phyloP scores from a whole-genome alignment of 2,329 filamentous ascomycete genomes.

The Septoria linicola region DNA sequence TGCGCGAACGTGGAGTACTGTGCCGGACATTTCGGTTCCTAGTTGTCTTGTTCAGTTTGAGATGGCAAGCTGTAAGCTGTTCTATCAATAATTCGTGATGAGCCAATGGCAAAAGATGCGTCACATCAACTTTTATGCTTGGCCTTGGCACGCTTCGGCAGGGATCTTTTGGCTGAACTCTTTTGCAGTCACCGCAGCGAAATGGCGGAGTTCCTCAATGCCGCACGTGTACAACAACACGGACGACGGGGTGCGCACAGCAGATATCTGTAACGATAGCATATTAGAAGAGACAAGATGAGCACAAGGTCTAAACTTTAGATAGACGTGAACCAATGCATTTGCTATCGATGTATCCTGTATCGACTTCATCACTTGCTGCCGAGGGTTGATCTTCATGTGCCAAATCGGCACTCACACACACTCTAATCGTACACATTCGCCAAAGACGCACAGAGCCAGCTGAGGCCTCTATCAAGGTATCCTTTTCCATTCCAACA shows the following conservation, averaged over 20 bases:
- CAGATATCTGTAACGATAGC: no score
- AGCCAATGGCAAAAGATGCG: not conserved
- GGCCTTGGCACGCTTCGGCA: no score
- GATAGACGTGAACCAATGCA: not conserved
- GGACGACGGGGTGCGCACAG: no score
- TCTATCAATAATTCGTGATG: not conserved
- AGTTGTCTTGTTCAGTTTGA: not conserved
- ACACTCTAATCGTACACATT: conserved; percentile 6
- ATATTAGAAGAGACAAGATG: no score
- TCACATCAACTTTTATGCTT: not conserved
- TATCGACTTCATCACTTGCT: conserved; percentile 8
- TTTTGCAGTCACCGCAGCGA: no score
- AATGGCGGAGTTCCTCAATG: no score
- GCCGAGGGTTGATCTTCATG: not conserved
- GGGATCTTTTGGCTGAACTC: no score
- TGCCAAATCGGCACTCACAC: not conserved
- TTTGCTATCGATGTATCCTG: conserved; percentile 2
- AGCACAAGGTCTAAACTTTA: no score
- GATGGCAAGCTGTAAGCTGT: not conserved
- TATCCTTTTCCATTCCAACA: conserved; percentile 8
- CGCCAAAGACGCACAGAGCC: conserved; percentile 15
- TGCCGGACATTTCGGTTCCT: conserved; percentile 29
- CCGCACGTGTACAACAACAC: no score
- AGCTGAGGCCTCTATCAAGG: conserved; percentile 12
- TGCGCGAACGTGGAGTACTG: conserved; percentile 35